Evolutionary conservation across 1,284 basidiomycete species (phyloP).

Genomic region (Cutaneotrichosporon sp.): DNA sequence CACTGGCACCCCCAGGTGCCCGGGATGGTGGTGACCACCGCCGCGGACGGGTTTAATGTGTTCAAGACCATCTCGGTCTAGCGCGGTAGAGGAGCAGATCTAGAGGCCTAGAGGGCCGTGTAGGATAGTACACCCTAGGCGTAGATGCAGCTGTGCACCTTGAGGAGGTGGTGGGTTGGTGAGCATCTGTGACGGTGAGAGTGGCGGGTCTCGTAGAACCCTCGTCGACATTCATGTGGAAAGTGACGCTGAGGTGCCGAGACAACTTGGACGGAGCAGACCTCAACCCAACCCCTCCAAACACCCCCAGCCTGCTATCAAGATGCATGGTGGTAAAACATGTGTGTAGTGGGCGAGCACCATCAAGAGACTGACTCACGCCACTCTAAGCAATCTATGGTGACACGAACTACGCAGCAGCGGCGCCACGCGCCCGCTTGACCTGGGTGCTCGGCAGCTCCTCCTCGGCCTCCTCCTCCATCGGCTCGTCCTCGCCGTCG

Average conservation of each 20-base stretch:
- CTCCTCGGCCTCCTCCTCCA: constrained; percentile 3
- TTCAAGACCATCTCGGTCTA: constrained; percentile 92
- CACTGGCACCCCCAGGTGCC: constrained; percentile 99
- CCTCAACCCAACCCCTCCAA: too few relatives aligned
- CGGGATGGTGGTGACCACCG: constrained; percentile 80
- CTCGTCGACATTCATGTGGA: too few relatives aligned
- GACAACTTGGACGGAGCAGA: too few relatives aligned
- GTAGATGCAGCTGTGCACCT: neutral
- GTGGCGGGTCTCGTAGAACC: too few relatives aligned
- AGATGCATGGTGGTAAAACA: neutral
- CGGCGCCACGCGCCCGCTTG: constrained; percentile 9
- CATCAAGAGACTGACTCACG: neutral
- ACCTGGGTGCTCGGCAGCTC: constrained; percentile 7
- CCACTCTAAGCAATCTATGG: too few relatives aligned
- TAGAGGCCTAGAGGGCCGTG: too few relatives aligned
- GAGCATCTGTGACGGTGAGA: too few relatives aligned
- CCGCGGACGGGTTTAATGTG: constrained; percentile 85
- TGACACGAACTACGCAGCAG: too few relatives aligned
- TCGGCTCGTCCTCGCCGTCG: constrained; percentile 1
- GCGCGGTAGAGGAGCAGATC: too few relatives aligned
- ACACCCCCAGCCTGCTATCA: too few relatives aligned
- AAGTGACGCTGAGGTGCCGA: too few relatives aligned
- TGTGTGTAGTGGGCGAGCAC: neutral
- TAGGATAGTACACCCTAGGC: neutral
- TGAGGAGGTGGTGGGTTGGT: too few relatives aligned